A percentile compares a stretch with the other conserved stretches of the same genome.
Evolutionary conservation across 148 eudicot species (phyloP).

Genomic region (Chenopodium formosanum): DNA sequence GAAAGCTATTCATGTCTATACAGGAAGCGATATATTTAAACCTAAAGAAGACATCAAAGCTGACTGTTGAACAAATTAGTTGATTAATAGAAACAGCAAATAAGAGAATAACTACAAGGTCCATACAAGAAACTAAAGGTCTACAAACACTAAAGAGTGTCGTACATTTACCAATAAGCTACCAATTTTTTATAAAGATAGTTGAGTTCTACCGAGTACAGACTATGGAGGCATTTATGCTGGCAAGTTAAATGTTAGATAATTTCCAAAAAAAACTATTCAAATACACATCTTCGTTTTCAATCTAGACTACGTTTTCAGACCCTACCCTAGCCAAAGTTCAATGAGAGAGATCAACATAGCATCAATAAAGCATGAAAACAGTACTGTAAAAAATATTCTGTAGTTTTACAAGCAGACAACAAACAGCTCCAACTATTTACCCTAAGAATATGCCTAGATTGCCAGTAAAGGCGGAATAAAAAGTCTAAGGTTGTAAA

Average conservation of each 20-base stretch:
- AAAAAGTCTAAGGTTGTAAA: no score
- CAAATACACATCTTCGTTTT: background rate
- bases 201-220: background rate
- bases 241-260: background rate
- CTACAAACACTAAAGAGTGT: background rate
- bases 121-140: background rate
- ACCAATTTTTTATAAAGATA: background rate
- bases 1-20: constrained; percentile 1
- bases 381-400: background rate
- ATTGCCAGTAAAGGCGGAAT: no score
- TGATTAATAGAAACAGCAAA: background rate
- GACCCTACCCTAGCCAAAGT: background rate
- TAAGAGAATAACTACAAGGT: background rate
- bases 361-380: background rate
- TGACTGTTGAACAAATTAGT: background rate
- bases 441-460: background rate
- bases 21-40: background rate
- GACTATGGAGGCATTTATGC: background rate
- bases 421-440: background rate
- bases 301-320: background rate
- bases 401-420: background rate
- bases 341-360: background rate
- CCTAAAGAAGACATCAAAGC: background rate
- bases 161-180: background rate
- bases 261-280: no score